A percentile compares a stretch with the other conserved stretches of the same genome.
Evolutionary conservation across 352 stramenopile species (phyloP).

Genomic region (Phytophthora podocarpi): DNA sequence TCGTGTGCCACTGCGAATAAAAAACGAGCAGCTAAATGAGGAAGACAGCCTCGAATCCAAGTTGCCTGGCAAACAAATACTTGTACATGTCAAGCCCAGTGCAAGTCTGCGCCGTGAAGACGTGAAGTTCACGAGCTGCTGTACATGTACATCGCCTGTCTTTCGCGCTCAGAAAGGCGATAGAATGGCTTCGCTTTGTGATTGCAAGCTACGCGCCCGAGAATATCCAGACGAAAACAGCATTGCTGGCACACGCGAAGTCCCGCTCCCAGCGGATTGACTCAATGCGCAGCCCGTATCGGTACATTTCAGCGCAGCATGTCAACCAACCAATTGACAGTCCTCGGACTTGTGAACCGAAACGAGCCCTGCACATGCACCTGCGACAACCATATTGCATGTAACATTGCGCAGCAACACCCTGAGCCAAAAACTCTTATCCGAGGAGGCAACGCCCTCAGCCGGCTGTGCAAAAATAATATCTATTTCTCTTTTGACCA

Average conservation of each 20-base stretch:
- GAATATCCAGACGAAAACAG: slow-evolving; percentile 20
- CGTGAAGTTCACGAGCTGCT: neutral
- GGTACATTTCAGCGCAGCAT: neutral
- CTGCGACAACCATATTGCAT: neutral
- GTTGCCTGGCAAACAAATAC: neutral
- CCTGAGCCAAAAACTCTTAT: no score
- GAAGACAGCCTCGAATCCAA: neutral
- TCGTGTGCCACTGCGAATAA: neutral
- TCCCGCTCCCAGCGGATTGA: slow-evolving; percentile 13
- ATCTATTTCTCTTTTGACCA: neutral
- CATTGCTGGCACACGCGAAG: slow-evolving; percentile 1
- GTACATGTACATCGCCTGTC: slow-evolving; percentile 1
- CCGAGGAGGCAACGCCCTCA: neutral
- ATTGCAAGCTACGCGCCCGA: neutral
- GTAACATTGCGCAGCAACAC: neutral
- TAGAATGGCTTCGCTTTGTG: slow-evolving; percentile 6
- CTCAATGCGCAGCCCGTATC: neutral
- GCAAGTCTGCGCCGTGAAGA: no score
- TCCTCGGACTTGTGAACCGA: slow-evolving; percentile 10
- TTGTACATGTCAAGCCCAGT: no score
- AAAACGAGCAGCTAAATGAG: neutral
- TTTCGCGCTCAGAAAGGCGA: slow-evolving; percentile 17
- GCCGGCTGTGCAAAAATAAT: neutral
- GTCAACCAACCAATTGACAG: no score
- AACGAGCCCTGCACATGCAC: neutral